Conservation (phyloP, 106 monocot species). For the Phalaenopsis equestris region DNA sequence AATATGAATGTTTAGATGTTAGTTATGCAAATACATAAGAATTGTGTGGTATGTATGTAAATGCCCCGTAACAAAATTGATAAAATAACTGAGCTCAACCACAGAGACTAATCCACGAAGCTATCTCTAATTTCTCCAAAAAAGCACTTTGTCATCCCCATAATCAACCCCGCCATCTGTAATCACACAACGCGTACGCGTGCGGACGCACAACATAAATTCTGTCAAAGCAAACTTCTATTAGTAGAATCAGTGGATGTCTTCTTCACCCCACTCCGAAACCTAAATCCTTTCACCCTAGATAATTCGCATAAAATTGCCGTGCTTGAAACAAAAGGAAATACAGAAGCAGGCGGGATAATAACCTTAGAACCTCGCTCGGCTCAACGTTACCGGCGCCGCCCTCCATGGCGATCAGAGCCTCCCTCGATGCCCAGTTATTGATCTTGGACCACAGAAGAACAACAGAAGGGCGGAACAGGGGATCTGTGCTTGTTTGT, state of each 20-base stretch:
- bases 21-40: no score
- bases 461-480: not conserved
- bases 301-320: not conserved
- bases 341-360: not conserved
- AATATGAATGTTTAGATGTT: no score
- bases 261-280: not conserved
- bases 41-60: no score
- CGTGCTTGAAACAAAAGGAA: not conserved
- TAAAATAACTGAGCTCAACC: no score
- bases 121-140: no score
- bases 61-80: no score
- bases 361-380: conserved; percentile 20
- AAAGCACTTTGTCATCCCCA: no score
- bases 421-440: not conserved
- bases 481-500: not conserved
- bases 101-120: no score
- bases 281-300: not conserved
- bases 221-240: no score
- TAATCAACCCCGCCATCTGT: not conserved
- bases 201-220: no score
- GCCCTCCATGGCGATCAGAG: conserved; percentile 28
- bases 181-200: not conserved
- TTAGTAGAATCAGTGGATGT: no score
- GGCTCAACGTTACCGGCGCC: conserved; percentile 6
- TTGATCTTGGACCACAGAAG: not conserved